Evolutionary conservation across 805 yeast species (phyloP), one percentile per base, ranked within the genome.

Genomic region (Starmerella geochares): DNA sequence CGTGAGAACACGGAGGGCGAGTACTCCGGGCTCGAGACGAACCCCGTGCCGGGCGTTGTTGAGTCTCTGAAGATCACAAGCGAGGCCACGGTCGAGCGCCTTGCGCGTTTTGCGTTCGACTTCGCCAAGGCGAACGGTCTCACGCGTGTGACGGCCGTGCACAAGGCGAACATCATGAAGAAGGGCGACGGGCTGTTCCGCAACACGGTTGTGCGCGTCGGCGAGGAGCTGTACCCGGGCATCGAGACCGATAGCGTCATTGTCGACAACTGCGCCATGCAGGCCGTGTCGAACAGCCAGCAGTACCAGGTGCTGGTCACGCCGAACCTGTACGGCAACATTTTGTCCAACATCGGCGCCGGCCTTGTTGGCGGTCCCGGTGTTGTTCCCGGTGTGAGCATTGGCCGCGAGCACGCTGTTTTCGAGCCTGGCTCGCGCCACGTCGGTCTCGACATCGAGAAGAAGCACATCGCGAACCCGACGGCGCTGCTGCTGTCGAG

Each of bases 1-100:
- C 86, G 98, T 79, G 98, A 92, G 75, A 92, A 92, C 80, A 90
- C 98, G 58, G 97, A 92, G 72, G 98, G 98, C 76, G 98, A 90
- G 74, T 90, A 90, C 76, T 90, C 97, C 47, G 97, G 97, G 64
- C 77, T 92, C 64, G 98, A 90, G 77, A 97, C 92, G 73, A 92
- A 50, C 52, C 54, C 58, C n/a, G 59, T 56, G 16, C 94, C 95
- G 58, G 97, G 96, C 71, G 96, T 90, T 58, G 97, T 92, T 59
- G 97, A 90, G 76, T 85, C 95, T 37, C 75, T 88, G 63, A 90
- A 92, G 75, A 86, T 92, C 70, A 83, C 90, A 75, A 90, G 97
- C 62, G 81, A 85, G 71, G 77, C 78, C 73, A 88, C 90, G 75
- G 83, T 95, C 51, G 98, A 92, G 78, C 82, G 98, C 74, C 85